Evolutionary conservation across 306 rosid species (phyloP).

Genomic region (Prosopis cineraria): DNA sequence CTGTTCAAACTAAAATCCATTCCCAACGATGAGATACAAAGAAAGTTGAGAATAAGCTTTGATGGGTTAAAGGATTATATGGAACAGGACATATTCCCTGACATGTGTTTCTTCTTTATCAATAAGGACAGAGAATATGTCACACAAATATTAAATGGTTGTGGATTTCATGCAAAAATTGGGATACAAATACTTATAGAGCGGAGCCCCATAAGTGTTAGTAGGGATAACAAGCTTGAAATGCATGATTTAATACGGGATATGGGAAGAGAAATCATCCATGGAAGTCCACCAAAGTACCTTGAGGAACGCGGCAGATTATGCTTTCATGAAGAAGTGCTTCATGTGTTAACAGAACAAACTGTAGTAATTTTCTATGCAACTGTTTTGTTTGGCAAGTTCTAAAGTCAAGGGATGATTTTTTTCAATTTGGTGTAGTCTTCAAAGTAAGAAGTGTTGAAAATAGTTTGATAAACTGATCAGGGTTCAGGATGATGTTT

Average conservation of each 20-base stretch:
- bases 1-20: not conserved
- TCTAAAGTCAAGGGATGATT: too few relatives aligned
- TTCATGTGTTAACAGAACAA: not conserved
- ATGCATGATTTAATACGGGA: conserved; percentile 30
- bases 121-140: conserved; percentile 22
- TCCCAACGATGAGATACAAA: not conserved
- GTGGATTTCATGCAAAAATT: not conserved
- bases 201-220: conserved; percentile 11
- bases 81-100: conserved; percentile 23
- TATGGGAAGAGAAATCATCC: conserved; percentile 37
- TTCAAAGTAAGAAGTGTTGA: too few relatives aligned
- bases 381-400: too few relatives aligned
- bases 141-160: not conserved
- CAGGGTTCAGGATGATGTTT: too few relatives aligned
- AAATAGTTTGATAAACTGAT: too few relatives aligned
- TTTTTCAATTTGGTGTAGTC: too few relatives aligned
- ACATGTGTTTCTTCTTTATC: conserved; percentile 33
- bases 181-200: conserved; percentile 16
- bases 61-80: conserved; percentile 5
- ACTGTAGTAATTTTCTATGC: conserved; percentile 12
- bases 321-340: conserved; percentile 15
- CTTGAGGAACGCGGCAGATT: conserved; percentile 1
- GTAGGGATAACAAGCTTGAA: conserved; percentile 14
- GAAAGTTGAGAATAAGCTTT: conserved; percentile 27
- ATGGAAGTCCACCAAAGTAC: not conserved